Evolutionary conservation across 2,329 filamentous ascomycete species (phyloP), one percentile per base, ranked within the genome.

Genomic region (Ophioceras dolichostomum): DNA sequence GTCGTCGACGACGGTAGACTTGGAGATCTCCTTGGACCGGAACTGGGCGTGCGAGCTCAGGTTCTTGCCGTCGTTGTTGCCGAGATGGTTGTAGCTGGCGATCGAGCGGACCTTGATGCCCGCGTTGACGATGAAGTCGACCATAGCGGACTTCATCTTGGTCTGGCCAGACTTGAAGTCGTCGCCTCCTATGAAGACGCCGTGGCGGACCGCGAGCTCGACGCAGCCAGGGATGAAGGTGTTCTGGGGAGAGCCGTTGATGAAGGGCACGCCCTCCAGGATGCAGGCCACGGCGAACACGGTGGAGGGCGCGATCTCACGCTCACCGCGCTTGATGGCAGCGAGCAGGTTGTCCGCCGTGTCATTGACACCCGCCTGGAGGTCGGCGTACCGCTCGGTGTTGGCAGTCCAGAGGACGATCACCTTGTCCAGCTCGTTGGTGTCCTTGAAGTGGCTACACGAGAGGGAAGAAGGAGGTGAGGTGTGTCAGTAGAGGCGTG

Each of bases 161-260:
- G 91, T 98, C 72, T 98, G 91, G 45, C 91, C 91, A 44, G 91
- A 96, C 70, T 98, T 98, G 80, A 98, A 98, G 67, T 98, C 91
- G 53, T 98, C 91, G 47, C 91, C 91, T 41, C 91, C 91, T 52
- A 98, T 87, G 68, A 94, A 98, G 44, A 88, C 78, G 40, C 75
- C 72, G 61, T 93, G 79, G 61, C 81, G 71, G 68, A 93, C 84
- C 17, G 91, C 91, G 41, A 98, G 77, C 55, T 89, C 71, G 48
- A 96, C 79, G 42, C 82, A 84, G 53, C 91, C 91, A 8, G 89
- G 89, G 16, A 98, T 89, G 53, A 98, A 96, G 31, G 91, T 98
- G 73, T 98, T 98, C 64, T 98, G 91, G 24, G 91, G 91, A 45
- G 91, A 98, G 41, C 91, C 91, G 62, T 98, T 98, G 79, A 98